phyloP scores from a whole-genome alignment of 495 filamentous ascomycete species.

The Neurospora terricola region DNA sequence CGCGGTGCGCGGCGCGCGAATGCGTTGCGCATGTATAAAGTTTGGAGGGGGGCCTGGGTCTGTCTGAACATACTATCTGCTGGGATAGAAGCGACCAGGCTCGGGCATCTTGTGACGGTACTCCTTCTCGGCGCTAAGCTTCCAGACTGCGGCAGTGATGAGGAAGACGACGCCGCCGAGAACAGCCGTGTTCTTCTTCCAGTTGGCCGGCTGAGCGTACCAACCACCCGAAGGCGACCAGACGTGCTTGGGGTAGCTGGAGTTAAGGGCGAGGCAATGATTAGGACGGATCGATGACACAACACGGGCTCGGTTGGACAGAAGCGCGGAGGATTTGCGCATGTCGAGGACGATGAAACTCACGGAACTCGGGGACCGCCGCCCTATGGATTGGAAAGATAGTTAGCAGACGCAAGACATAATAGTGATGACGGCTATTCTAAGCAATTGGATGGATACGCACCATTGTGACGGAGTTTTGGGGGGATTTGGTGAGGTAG shows the following conservation, averaged over 20 bases:
- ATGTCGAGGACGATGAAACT: conserved; percentile 24
- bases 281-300: conserved; percentile 1
- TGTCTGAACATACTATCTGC: conserved; percentile 70
- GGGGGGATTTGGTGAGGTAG: conserved; percentile 1
- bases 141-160: conserved; percentile 64
- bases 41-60: neutral
- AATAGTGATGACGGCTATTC: neutral
- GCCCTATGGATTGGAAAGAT: conserved; percentile 31
- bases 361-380: conserved; percentile 87
- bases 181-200: conserved; percentile 89
- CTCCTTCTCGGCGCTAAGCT: conserved; percentile 75
- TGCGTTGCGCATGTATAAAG: neutral
- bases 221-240: conserved; percentile 98
- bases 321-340: conserved; percentile 6
- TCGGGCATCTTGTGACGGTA: conserved; percentile 77
- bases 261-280: conserved; percentile 1
- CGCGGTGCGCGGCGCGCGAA: neutral
- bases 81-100: conserved; percentile 80
- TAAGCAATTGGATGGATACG: conserved; percentile 1
- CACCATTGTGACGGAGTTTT: conserved; percentile 23
- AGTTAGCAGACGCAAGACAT: neutral
- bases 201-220: conserved; percentile 91
- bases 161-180: conserved; percentile 62
- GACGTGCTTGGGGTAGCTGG: conserved; percentile 95
- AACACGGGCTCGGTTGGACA: neutral